Conservation (phyloP, 164 flowering plant genomes). For the Chimonanthus salicifolius region DNA sequence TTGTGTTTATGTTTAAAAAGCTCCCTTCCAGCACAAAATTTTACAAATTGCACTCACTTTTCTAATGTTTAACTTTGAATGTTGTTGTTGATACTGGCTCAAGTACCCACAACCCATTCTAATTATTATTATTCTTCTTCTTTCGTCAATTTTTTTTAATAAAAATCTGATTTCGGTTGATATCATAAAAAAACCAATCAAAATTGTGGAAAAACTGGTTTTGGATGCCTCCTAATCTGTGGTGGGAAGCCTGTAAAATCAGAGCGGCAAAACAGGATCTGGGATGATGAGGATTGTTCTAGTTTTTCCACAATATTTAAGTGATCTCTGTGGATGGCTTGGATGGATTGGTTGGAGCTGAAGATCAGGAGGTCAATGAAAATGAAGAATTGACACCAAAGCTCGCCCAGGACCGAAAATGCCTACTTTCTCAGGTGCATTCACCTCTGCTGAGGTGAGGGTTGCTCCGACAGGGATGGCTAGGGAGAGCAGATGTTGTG, state of each 20-base stretch:
- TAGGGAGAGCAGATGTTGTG: too few species aligned
- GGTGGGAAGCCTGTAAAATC: conserved; percentile 52
- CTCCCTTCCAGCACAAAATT: too few species aligned
- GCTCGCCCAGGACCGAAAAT: conserved; percentile 32
- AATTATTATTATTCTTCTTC: too few species aligned
- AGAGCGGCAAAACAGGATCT: conserved; percentile 46
- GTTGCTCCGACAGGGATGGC: conserved; percentile 56
- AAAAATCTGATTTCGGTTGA: too few species aligned
- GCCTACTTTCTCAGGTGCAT: conserved; percentile 75
- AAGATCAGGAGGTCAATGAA: conserved; percentile 26
- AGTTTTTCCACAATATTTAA: conserved; percentile 47
- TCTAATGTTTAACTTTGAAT: too few species aligned
- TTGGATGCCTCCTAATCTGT: conserved; percentile 82
- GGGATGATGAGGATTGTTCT: conserved; percentile 70
- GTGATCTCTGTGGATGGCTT: conserved; percentile 56
- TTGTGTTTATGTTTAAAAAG: too few species aligned
- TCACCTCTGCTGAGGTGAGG: conserved; percentile 52
- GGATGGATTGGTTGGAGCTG: conserved; percentile 37
- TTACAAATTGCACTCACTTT: too few species aligned
- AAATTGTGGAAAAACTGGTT: conserved; percentile 38
- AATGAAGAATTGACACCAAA: conserved; percentile 29
- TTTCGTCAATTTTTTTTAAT: too few species aligned
- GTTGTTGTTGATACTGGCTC: too few species aligned
- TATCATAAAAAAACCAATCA: too few species aligned
- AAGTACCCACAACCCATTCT: too few species aligned